Evolutionary conservation across 2,329 filamentous ascomycete species (phyloP), one percentile per base, ranked within the genome.

Genomic region (Raffaelea albimanens): DNA sequence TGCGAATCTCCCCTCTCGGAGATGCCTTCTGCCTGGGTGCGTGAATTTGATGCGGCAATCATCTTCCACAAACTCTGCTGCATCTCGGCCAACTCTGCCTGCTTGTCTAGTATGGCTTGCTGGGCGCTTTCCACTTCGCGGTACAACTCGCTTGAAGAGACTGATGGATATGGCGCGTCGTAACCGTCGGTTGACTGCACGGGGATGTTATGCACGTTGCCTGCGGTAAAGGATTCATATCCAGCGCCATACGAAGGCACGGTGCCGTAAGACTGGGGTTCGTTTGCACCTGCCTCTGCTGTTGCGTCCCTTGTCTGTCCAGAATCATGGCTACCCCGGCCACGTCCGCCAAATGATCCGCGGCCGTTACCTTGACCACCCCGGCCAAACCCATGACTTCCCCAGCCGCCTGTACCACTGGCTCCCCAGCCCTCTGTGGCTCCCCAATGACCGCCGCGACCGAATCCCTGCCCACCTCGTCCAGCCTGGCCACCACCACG

Each of bases 91-190:
- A 63, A 52, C 40, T 61, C 58, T 1, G 51, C 51, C 39, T 60
- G 55, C 52, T 64, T 65, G 3, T 51, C 53, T 14, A 52, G 58
- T 9, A 69, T 58, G 33, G 63, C 56, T 23, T 54, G 56, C 48
- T 67, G 64, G 3, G 71, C 55, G 0, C 56, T 57, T 31, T 63
- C 62, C 1, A 62, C 64, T 0, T 55, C 58, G 1, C 56, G 56
- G 55, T 71, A 68, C 56, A 38, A 7, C 25, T 29, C 25, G 25
- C 7, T 13, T 13, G 25, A 7, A 13, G 25, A 13, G 7, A 29
- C 13, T 13, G 25, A 29, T 7, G 25, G 25, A 13, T 7, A 13
- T 7, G 25, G 25, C 25, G 25, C 25, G 25, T 29, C 25, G 25
- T 29, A 29, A 13, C 13, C 25, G 25, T 29, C 25, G 25, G 25